Base-by-base conservation (phyloP, 208 protist species). In the Trypanosoma caninum region DNA sequence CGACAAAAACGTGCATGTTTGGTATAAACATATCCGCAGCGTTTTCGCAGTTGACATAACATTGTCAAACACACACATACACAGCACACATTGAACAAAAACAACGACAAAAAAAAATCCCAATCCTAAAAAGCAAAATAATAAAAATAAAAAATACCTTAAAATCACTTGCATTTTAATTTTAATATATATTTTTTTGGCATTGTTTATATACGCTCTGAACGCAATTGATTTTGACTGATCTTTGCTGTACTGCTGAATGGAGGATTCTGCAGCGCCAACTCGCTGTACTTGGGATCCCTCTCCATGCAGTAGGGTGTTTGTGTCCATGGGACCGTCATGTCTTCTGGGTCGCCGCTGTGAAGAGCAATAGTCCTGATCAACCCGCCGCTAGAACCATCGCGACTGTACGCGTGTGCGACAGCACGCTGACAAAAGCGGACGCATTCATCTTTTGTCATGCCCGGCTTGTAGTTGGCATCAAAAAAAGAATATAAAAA, bases 401-500 rank as follows among this genome's bases (percentile, higher is more conserved):
- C 98, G 54, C 98, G 88, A 41, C 86, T 92, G 91, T 99, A 99
- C 22, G 98, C 98, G 35, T 99, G 91, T 11, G 97, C 89, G 20
- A 99, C 87, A 1, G 97, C 96, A n/a, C 62, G 61, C 69, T 90
- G 80, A 62, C 97, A 97, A 74, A 99, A 99, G 7, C 74, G 47
- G 16, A 97, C 38, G 52, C 93, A 97, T 80, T 99, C 97, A 13
- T 98, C 91, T 68, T 98, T 92, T 10, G 84, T 97, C 98, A 99
- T 99, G 28, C 78, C 84, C 9, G 84, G 73, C 66, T 94, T 97
- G 74, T 96, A 99, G 69, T 98, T 89, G 23, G 89, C 84, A 69
- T 99, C 98, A 71, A 97, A 98, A 74, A 97, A 99, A 22, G 97
- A 98, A 74, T 98, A 99, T 65, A 99, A 93, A 72, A 99, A 99